Percentiles rank a stretch among this genome's conserved stretches.
phyloP scores from a whole-genome alignment of 352 stramenopile genomes.

The Phytophthora meadii region DNA sequence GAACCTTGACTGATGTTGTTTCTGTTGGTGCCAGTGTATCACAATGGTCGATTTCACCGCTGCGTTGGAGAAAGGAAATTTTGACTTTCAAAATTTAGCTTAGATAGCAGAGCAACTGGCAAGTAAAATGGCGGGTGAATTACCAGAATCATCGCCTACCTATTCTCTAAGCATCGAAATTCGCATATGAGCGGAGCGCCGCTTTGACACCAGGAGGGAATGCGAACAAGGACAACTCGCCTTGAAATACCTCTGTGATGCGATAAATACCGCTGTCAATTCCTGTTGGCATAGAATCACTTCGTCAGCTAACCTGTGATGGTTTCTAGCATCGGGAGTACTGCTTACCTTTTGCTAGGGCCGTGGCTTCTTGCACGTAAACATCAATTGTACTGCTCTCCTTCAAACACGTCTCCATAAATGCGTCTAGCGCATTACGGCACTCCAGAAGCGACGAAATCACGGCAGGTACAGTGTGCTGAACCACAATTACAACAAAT shows the following conservation, averaged over 20 bases:
- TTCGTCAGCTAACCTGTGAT: slow-evolving; percentile 10
- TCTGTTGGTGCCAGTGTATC: slow-evolving; percentile 31
- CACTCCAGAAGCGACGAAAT: slow-evolving; percentile 77
- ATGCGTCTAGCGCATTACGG: slow-evolving; percentile 62
- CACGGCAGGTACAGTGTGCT: slow-evolving; percentile 76
- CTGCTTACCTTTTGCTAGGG: slow-evolving; percentile 59
- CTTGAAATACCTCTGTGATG: slow-evolving; percentile 75
- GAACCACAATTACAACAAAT: slow-evolving; percentile 7
- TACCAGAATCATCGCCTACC: slow-evolving; percentile 19
- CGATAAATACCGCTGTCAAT: slow-evolving; percentile 84
- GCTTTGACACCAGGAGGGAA: slow-evolving; percentile 60
- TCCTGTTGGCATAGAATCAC: slow-evolving; percentile 33
- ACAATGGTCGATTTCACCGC: slow-evolving; percentile 53
- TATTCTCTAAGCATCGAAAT: slow-evolving; percentile 52
- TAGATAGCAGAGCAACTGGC: slow-evolving; percentile 7
- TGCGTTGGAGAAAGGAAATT: slow-evolving; percentile 48
- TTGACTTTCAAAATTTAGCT: slow-evolving; percentile 42
- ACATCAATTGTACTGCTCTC: slow-evolving; percentile 61
- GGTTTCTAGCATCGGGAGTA: background rate
- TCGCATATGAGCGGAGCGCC: slow-evolving; percentile 53
- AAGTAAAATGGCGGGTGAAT: slow-evolving; percentile 26
- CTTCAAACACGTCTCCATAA: slow-evolving; percentile 78
- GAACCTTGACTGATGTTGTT: background rate
- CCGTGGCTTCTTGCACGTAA: slow-evolving; percentile 67
- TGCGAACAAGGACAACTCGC: slow-evolving; percentile 61